Percentiles rank a stretch among this genome's conserved stretches.
Conservation (phyloP, 768 basidiomycete species). For the Royoungia palumana region DNA sequence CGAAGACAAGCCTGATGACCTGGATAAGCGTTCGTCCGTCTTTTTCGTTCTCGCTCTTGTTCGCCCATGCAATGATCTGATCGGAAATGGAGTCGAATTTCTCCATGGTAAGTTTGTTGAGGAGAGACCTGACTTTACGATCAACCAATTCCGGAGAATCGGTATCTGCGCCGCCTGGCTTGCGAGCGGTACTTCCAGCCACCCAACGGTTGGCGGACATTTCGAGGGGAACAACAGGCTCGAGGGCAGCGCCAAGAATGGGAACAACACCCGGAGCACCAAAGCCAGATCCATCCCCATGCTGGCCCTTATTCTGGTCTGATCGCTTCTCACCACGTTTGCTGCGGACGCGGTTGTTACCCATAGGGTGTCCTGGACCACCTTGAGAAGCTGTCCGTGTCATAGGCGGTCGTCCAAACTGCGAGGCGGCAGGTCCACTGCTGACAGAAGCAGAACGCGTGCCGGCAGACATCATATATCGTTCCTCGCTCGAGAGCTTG, state of each 20-base stretch:
- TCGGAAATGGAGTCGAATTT: slow-evolving; percentile 94
- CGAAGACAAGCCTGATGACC: slow-evolving; percentile 94
- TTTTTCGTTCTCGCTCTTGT: slow-evolving; percentile 88
- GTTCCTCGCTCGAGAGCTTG: slow-evolving; percentile 70
- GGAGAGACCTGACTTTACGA: slow-evolving; percentile 84
- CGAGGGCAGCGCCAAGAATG: slow-evolving; percentile 37
- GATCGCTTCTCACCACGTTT: slow-evolving; percentile 82
- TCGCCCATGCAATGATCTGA: slow-evolving; percentile 94
- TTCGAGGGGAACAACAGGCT: slow-evolving; percentile 77
- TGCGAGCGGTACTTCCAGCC: slow-evolving; percentile 42
- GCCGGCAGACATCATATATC: slow-evolving; percentile 46
- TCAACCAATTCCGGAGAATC: slow-evolving; percentile 86
- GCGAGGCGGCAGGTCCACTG: slow-evolving; percentile 43
- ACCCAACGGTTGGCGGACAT: slow-evolving; percentile 84
- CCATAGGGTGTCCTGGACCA: slow-evolving; percentile 48
- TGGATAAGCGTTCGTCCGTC: slow-evolving; percentile 93
- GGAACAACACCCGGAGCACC: slow-evolving; percentile 30
- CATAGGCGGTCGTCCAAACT: slow-evolving; percentile 62
- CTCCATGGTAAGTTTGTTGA: slow-evolving; percentile 97
- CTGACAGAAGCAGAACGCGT: slow-evolving; percentile 56
- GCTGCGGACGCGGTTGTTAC: slow-evolving; percentile 65
- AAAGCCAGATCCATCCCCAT: slow-evolving; percentile 37
- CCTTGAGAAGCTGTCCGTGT: slow-evolving; percentile 66
- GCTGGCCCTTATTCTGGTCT: slow-evolving; percentile 47
- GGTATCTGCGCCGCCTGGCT: slow-evolving; percentile 39